Evolutionary conservation across 495 filamentous ascomycete genomes (phyloP).

Genomic region (Penicillium mononematosum): DNA sequence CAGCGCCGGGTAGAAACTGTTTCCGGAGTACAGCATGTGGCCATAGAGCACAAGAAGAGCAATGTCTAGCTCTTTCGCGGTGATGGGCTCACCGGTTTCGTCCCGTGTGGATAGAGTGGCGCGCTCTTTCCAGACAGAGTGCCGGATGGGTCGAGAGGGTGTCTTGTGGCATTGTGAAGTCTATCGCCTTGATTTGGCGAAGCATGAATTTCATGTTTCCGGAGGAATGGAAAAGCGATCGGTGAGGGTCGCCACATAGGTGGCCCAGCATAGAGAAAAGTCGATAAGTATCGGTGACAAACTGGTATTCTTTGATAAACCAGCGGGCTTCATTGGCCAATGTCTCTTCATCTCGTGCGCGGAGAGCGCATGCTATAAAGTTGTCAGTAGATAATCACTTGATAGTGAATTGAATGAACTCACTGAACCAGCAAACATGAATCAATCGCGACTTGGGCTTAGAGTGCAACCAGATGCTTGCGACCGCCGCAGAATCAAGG

Average conservation of each 20-base stretch:
- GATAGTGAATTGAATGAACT: slow-evolving; percentile 23
- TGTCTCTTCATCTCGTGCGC: slow-evolving; percentile 74
- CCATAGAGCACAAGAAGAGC: slow-evolving; percentile 83
- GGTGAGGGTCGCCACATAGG: slow-evolving; percentile 52
- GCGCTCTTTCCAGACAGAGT: slow-evolving; percentile 44
- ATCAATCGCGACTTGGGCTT: slow-evolving; percentile 66
- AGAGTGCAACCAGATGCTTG: slow-evolving; percentile 74
- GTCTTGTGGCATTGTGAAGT: slow-evolving; percentile 52
- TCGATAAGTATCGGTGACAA: slow-evolving; percentile 78
- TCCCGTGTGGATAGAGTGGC: slow-evolving; percentile 52
- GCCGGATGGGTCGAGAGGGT: slow-evolving; percentile 24
- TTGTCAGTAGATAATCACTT: slow-evolving; percentile 9
- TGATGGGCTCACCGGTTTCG: slow-evolving; percentile 46
- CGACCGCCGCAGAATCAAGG: slow-evolving; percentile 68
- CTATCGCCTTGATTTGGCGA: slow-evolving; percentile 87
- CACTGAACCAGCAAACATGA: slow-evolving; percentile 77
- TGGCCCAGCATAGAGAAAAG: slow-evolving; percentile 72
- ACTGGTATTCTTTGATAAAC: slow-evolving; percentile 84
- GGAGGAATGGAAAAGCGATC: slow-evolving; percentile 54
- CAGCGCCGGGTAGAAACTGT: slow-evolving; percentile 75
- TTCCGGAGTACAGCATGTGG: slow-evolving; percentile 76
- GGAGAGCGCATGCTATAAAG: slow-evolving; percentile 70
- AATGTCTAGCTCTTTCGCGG: slow-evolving; percentile 60
- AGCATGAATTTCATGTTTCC: slow-evolving; percentile 83
- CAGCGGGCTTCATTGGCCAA: slow-evolving; percentile 64